Percentiles rank a stretch among this genome's conserved stretches.
Conservation (phyloP, 1,284 basidiomycete genomes). For the Ustilago esculenta region DNA sequence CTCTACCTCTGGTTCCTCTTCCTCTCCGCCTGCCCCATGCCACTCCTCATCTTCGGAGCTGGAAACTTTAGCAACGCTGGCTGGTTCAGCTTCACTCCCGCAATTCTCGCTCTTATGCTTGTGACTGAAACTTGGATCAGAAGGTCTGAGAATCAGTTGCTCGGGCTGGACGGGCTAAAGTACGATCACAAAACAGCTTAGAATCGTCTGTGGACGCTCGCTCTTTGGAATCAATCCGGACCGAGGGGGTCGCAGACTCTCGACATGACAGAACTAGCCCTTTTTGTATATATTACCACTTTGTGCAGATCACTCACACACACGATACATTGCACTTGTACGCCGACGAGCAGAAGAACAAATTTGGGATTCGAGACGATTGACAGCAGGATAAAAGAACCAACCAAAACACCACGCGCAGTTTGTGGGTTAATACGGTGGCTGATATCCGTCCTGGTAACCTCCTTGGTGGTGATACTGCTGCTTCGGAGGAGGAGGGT, state of each 20-base stretch:
- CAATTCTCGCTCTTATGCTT: conserved; percentile 42
- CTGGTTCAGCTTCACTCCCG: conserved; percentile 62
- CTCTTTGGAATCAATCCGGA: too few species aligned
- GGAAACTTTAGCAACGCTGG: conserved; percentile 63
- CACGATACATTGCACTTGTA: too few species aligned
- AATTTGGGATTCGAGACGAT: too few species aligned
- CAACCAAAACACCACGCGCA: too few species aligned
- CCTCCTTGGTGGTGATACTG: conserved; percentile 10
- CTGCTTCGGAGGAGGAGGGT: conserved; percentile 16
- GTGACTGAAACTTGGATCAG: conserved; percentile 55
- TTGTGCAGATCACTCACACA: too few species aligned
- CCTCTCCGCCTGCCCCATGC: conserved; percentile 51
- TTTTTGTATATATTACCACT: too few species aligned
- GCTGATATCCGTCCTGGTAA: conserved; percentile 17
- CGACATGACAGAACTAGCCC: too few species aligned
- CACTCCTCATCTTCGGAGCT: conserved; percentile 63
- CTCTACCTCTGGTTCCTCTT: conserved; percentile 61
- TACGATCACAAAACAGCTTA: conserved; percentile 65
- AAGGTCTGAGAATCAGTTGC: conserved; percentile 50
- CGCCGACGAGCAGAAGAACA: too few species aligned
- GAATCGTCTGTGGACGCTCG: too few species aligned
- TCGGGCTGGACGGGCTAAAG: conserved; percentile 57
- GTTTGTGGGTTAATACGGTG: conserved; percentile 25
- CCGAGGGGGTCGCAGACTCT: too few species aligned
- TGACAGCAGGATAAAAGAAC: too few species aligned